Base-by-base conservation (phyloP, 2,329 filamentous ascomycete species). In the Chaetomium strumarium region DNA sequence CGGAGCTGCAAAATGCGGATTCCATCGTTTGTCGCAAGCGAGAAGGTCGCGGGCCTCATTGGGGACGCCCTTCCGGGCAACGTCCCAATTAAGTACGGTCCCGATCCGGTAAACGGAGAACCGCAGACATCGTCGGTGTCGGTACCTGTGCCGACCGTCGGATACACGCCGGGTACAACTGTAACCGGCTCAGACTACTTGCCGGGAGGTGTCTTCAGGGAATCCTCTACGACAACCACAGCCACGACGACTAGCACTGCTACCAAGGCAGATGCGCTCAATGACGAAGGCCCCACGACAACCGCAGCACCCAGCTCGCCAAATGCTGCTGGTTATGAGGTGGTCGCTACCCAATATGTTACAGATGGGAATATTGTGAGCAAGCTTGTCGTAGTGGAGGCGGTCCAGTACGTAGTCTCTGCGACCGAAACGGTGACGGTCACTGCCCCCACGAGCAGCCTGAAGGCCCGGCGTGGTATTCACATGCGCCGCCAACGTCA, bases 1-100 rank as follows among this genome's bases (percentile, higher is more conserved):
- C 61, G 66, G 1, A 61, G 79, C 53, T 95, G 90, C 73, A 73
- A 75, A 46, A 78, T 92, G 64, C 33, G 53, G 16, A 41, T 84
- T 1, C 85, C 87, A 3, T 56, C 68, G 0, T 60, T 64, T 0
- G 67, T 93, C 17, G 64, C 67, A 1, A 57, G 72, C 9, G 89
- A 95, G 55, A 70, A 90, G 62, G 77, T 81, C 46, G 60, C 67
- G 2, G 78, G 81, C 10, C 73, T 79, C 7, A 68, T 81, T 49
- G 66, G 73, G 12, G 72, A 75, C 2, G 49, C 52, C 40, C 78
- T 95, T 17, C 89, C 90, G 5, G 88, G 90, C 40, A 76, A 79
- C 53, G 69, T 82, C 17, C 55, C 66, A 6, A 74, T 86, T 54
- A 64, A 68, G 43, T 62, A 62, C 55, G 65, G 65, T 12, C 65